A percentile compares a stretch with the other conserved stretches of the same genome.
phyloP scores from a whole-genome alignment of 2,329 filamentous ascomycete species.

The Sarocladiaceae sp. region DNA sequence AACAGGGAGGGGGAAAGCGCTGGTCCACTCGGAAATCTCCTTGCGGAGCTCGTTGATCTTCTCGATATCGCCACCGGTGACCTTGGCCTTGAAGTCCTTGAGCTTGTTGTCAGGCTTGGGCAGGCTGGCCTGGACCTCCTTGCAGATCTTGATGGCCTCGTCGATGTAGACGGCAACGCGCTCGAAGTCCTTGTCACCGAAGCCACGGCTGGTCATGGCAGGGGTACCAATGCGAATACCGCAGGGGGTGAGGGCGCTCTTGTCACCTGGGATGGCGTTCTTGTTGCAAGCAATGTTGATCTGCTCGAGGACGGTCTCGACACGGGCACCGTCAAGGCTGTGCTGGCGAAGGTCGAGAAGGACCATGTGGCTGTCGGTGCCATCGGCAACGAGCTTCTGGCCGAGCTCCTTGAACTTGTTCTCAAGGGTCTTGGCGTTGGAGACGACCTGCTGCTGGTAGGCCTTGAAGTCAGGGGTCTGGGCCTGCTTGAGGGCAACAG shows the following conservation, averaged over 20 bases:
- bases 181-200: conserved; percentile 88
- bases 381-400: conserved; percentile 92
- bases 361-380: conserved; percentile 97
- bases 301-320: conserved; percentile 93
- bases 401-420: conserved; percentile 78
- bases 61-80: conserved; percentile 69
- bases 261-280: conserved; percentile 97
- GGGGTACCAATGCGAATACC: conserved; percentile 96
- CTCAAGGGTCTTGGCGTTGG: conserved; percentile 91
- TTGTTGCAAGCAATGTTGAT: conserved; percentile 99
- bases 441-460: conserved; percentile 89
- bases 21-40: conserved; percentile 86
- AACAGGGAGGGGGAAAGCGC: conserved; percentile 87
- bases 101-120: conserved; percentile 99
- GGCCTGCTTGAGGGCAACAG: conserved; percentile 93
- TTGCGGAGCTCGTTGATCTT: conserved; percentile 83
- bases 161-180: conserved; percentile 88
- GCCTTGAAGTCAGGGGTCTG: conserved; percentile 84
- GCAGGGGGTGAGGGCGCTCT: conserved; percentile 89
- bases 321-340: conserved; percentile 84
- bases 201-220: conserved; percentile 95
- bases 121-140: conserved; percentile 76
- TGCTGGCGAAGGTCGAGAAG: conserved; percentile 88
- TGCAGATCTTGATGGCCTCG: conserved; percentile 81
- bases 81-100: conserved; percentile 98